These are phyloP conservation scores for Mortierella sp. DNA, from an alignment of 371 early-diverging fungal genomes.

Conservation along the genomic window DNA sequence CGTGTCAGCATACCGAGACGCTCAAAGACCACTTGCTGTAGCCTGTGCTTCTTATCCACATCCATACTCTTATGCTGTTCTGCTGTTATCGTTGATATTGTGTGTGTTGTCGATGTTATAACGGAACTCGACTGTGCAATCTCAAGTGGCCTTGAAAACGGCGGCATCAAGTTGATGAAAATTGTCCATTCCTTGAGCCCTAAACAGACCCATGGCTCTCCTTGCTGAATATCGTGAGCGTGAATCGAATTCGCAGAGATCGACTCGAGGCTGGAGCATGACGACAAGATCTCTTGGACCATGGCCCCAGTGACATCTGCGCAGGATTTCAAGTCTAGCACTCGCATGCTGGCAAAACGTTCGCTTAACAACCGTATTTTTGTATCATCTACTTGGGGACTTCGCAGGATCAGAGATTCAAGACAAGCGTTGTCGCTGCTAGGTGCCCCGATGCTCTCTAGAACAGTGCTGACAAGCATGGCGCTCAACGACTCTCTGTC, in stretches of 20 bases:
- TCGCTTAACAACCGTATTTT: neutral
- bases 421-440: neutral
- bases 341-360: neutral
- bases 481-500: neutral
- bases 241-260: constrained; percentile 10
- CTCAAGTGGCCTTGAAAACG: too few species aligned
- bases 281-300: constrained; percentile 8
- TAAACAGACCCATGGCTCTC: constrained; percentile 10
- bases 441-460: neutral
- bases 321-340: constrained; percentile 3
- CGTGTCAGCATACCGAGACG: constrained; percentile 1
- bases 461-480: neutral
- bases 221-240: constrained; percentile 2
- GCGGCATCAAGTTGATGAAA: neutral
- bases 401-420: neutral
- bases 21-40: constrained; percentile 7
- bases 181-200: constrained; percentile 6
- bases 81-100: neutral
- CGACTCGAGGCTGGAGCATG: constrained; percentile 1
- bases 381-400: neutral
- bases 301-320: constrained; percentile 6
- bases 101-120: neutral
- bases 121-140: too few species aligned
- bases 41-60: neutral
- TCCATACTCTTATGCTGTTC: too few species aligned